These are phyloP conservation scores for Candida sojae DNA, from an alignment of 1,139 yeast species.

Conservation along the genomic window DNA sequence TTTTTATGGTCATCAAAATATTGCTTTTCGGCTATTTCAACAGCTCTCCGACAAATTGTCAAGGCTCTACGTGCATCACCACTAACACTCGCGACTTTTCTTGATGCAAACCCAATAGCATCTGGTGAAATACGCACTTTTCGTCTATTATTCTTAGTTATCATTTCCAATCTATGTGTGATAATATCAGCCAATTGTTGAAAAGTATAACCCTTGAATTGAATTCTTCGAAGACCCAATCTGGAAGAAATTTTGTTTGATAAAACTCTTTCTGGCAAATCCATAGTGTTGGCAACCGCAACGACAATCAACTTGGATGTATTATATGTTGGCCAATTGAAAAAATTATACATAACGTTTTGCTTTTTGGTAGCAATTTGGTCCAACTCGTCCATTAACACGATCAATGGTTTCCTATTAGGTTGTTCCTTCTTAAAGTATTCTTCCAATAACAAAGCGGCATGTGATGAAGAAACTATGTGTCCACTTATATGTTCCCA, in stretches of 20 bases:
- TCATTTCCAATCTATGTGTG: constrained; percentile 61
- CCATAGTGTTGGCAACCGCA: constrained; percentile 98
- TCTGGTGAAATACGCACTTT: constrained; percentile 59
- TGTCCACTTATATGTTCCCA: constrained; percentile 77
- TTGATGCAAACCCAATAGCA: constrained; percentile 88
- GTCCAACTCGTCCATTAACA: constrained; percentile 89
- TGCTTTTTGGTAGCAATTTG: constrained; percentile 86
- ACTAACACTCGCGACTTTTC: constrained; percentile 93
- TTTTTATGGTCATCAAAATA: constrained; percentile 18
- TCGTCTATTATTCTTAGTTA: constrained; percentile 41
- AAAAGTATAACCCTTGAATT: constrained; percentile 86
- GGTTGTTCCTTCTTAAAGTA: constrained; percentile 31
- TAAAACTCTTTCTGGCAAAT: constrained; percentile 84
- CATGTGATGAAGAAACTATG: constrained; percentile 62
- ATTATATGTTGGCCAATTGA: constrained; percentile 92
- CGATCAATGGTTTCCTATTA: constrained; percentile 59
- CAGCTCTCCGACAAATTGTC: constrained; percentile 85
- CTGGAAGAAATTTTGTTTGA: constrained; percentile 91
- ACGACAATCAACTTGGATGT: constrained; percentile 81
- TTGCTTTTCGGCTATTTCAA: constrained; percentile 78
- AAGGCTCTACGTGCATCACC: constrained; percentile 97
- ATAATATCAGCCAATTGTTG: constrained; percentile 78
- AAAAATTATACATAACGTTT: constrained; percentile 90
- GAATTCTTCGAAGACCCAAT: constrained; percentile 82
- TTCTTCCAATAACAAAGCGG: constrained; percentile 47